A percentile compares a stretch with the other conserved stretches of the same genome.
Evolutionary conservation across 179 eudicot species (phyloP).

Genomic region (Camellia oleifera): DNA sequence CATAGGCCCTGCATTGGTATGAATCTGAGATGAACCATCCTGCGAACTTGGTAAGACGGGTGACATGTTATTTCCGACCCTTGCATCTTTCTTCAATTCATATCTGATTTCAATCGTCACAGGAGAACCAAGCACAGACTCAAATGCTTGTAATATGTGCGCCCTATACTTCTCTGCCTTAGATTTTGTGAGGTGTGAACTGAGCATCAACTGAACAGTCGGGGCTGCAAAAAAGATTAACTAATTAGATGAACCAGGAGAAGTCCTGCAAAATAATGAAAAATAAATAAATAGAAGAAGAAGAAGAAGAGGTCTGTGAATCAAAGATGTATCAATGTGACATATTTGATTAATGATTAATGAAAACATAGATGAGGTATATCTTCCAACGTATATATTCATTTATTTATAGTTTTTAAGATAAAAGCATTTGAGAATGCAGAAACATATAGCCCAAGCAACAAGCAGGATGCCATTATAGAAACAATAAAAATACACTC

Average conservation of each 20-base stretch:
- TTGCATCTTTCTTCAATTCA: slow-evolving; percentile 43
- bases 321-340: too few species aligned
- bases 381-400: neutral
- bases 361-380: neutral
- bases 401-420: neutral
- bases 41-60: slow-evolving; percentile 35
- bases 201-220: slow-evolving; percentile 68
- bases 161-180: slow-evolving; percentile 74
- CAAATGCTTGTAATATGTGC: slow-evolving; percentile 83
- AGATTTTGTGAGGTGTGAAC: slow-evolving; percentile 57
- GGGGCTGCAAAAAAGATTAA: slow-evolving; percentile 51
- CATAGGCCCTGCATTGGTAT: slow-evolving; percentile 16
- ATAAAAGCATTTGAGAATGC: neutral
- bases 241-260: neutral
- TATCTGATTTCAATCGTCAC: slow-evolving; percentile 78
- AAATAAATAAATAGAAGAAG: neutral
- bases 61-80: slow-evolving; percentile 29
- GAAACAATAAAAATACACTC: neutral
- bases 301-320: too few species aligned
- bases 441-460: neutral
- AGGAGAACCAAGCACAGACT: slow-evolving; percentile 71
- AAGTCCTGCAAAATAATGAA: neutral
- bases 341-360: neutral
- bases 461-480: neutral
- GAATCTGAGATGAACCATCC: slow-evolving; percentile 28